phyloP scores from a whole-genome alignment of 2,329 filamentous ascomycete species.

The Parascedosporium putredinis region DNA sequence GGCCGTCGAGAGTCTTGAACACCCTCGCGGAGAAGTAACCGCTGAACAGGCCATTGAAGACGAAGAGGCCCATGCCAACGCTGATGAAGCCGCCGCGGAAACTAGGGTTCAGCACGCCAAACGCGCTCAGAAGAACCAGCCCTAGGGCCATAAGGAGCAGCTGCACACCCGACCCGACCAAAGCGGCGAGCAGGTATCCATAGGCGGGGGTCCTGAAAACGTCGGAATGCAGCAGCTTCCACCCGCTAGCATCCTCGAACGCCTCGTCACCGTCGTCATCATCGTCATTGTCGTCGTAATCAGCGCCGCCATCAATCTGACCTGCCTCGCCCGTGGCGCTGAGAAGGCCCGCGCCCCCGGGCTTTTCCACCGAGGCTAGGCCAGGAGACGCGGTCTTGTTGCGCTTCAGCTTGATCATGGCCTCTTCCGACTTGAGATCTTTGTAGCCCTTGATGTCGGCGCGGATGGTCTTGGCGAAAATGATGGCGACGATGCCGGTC shows the following conservation, averaged over 20 bases:
- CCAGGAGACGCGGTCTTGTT: neutral
- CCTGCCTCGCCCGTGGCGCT: too few relatives aligned
- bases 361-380: slow-evolving; percentile 34
- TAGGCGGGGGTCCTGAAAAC: slow-evolving; percentile 67
- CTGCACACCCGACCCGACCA: slow-evolving; percentile 80
- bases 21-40: slow-evolving; percentile 79
- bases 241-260: slow-evolving; percentile 72
- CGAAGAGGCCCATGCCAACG: slow-evolving; percentile 71
- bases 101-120: slow-evolving; percentile 74
- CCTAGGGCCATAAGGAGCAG: slow-evolving; percentile 72
- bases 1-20: slow-evolving; percentile 73
- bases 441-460: slow-evolving; percentile 68
- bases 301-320: too few relatives aligned
- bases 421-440: slow-evolving; percentile 55
- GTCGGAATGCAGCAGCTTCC: slow-evolving; percentile 83
- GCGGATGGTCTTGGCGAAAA: slow-evolving; percentile 66
- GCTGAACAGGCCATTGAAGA: slow-evolving; percentile 74
- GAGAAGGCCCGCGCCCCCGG: slow-evolving; percentile 46
- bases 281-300: slow-evolving; percentile 38
- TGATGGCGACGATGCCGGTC: slow-evolving; percentile 70
- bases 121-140: slow-evolving; percentile 59
- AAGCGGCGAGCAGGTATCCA: slow-evolving; percentile 64
- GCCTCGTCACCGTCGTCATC: slow-evolving; percentile 54
- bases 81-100: slow-evolving; percentile 86
- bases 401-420: slow-evolving; percentile 45